Evolutionary conservation across 768 basidiomycete genomes (phyloP).

Genomic region (Leccinellum rugosiceps): DNA sequence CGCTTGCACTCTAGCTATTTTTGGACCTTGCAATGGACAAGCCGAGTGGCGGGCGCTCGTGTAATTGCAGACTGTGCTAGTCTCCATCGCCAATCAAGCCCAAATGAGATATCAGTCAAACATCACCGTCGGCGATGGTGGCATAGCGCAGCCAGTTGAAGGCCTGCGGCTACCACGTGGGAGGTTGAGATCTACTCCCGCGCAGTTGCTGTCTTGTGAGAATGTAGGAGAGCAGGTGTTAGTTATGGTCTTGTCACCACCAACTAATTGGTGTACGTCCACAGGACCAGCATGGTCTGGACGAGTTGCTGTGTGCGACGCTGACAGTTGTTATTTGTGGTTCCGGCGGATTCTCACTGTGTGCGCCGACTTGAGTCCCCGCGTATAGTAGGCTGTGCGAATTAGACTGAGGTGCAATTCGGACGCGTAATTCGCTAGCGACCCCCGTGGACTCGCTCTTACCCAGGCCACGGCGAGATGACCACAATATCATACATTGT

Average conservation of each 20-base stretch:
- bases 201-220: slow-evolving; percentile 13
- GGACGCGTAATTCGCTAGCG: not conserved
- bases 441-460: not conserved
- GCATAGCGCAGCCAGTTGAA: not conserved
- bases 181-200: slow-evolving; percentile 12
- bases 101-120: slow-evolving; percentile 11
- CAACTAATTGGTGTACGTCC: not conserved
- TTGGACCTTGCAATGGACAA: slow-evolving; percentile 4
- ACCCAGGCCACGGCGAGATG: not conserved
- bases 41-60: slow-evolving; percentile 8
- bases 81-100: slow-evolving; percentile 22
- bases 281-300: not conserved
- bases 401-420: not conserved
- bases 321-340: slow-evolving; percentile 13
- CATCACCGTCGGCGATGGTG: slow-evolving; percentile 8
- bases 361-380: slow-evolving; percentile 22
- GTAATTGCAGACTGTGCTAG: slow-evolving; percentile 2
- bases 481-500: not conserved
- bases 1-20: slow-evolving; percentile 12
- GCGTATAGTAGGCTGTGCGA: slow-evolving; percentile 24
- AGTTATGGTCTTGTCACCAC: not conserved
- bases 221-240: not conserved
- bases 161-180: slow-evolving; percentile 18
- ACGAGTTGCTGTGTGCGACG: slow-evolving; percentile 19
- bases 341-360: slow-evolving; percentile 23